A percentile compares a stretch with the other conserved stretches of the same genome.
These are phyloP conservation scores for Lactarius evosmus DNA, from an alignment of 768 basidiomycete species.

Conservation along the genomic window DNA sequence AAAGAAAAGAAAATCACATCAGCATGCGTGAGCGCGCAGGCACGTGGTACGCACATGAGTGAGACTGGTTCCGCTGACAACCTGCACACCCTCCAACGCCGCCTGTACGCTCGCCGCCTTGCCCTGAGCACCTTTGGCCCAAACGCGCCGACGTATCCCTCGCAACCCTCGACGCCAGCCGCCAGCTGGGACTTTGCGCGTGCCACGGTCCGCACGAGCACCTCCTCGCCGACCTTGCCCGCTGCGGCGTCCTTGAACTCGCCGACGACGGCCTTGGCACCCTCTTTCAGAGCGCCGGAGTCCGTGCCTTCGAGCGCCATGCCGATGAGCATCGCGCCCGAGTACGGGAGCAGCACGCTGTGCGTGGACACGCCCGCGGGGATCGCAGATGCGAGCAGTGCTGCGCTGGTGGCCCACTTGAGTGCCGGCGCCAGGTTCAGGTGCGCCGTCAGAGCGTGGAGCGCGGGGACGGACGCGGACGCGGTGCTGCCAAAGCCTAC, in stretches of 20 bases:
- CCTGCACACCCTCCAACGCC: too few relatives aligned
- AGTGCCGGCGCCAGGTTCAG: too few relatives aligned
- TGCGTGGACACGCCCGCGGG: conserved; percentile 63
- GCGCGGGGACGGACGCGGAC: too few relatives aligned
- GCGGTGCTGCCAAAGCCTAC: conserved; percentile 78
- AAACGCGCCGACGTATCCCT: too few relatives aligned
- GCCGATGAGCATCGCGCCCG: too few relatives aligned
- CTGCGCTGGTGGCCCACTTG: conserved; percentile 72
- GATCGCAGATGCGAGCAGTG: conserved; percentile 60
- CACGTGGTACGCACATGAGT: too few relatives aligned
- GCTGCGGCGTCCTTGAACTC: conserved; percentile 52
- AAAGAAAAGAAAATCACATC: too few relatives aligned
- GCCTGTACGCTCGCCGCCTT: too few relatives aligned
- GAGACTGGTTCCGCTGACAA: conserved; percentile 62
- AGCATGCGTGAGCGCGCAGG: too few relatives aligned
- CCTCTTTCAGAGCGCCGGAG: conserved; percentile 59
- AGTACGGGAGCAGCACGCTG: conserved; percentile 81
- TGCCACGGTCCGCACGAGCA: conserved; percentile 77
- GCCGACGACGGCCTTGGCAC: conserved; percentile 63
- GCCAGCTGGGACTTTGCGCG: conserved; percentile 89
- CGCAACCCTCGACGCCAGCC: conserved; percentile 60
- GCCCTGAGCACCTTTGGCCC: too few relatives aligned
- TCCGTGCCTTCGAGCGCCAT: conserved; percentile 73
- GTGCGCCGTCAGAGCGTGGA: too few relatives aligned
- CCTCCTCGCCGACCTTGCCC: too few relatives aligned